Evolutionary conservation across 1,139 yeast genomes (phyloP).

Genomic region (Pichia sp.): DNA sequence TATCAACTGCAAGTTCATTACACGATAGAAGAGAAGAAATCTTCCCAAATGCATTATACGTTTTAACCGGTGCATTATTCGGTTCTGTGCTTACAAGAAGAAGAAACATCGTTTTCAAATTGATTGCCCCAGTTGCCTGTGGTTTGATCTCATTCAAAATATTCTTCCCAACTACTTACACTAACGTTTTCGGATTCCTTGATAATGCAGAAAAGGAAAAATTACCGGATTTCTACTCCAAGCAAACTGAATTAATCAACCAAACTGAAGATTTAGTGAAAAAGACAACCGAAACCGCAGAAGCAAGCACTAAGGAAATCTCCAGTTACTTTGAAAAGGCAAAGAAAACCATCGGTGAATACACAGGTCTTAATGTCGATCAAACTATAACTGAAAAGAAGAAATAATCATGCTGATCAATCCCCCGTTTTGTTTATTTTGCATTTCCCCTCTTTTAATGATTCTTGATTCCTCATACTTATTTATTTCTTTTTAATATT

Average conservation of each 20-base stretch:
- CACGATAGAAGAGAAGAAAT: constrained; percentile 74
- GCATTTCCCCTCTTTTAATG: background rate
- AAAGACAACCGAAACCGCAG: constrained; percentile 43
- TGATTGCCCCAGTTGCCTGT: constrained; percentile 59
- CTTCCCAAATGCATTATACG: constrained; percentile 72
- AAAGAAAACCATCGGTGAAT: constrained; percentile 50
- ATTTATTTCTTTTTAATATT: too few relatives aligned
- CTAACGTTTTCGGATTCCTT: constrained; percentile 57
- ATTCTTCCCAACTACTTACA: constrained; percentile 76
- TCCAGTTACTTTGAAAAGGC: constrained; percentile 41
- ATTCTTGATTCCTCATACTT: too few relatives aligned
- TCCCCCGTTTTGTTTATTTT: too few relatives aligned
- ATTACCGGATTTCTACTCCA: constrained; percentile 65
- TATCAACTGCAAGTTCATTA: constrained; percentile 64
- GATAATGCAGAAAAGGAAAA: constrained; percentile 66
- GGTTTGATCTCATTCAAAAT: constrained; percentile 71
- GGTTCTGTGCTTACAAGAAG: constrained; percentile 83
- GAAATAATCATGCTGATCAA: constrained; percentile 19
- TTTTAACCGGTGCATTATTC: constrained; percentile 70
- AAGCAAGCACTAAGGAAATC: constrained; percentile 36
- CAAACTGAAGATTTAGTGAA: constrained; percentile 48
- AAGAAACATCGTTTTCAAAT: constrained; percentile 57
- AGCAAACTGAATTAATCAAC: constrained; percentile 51
- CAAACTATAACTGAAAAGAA: constrained; percentile 60
- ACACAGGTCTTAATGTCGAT: constrained; percentile 69